Evolutionary conservation across 345 rosid species (phyloP), one percentile per base, ranked within the genome.

Genomic region (Eucalyptus pauciflora): DNA sequence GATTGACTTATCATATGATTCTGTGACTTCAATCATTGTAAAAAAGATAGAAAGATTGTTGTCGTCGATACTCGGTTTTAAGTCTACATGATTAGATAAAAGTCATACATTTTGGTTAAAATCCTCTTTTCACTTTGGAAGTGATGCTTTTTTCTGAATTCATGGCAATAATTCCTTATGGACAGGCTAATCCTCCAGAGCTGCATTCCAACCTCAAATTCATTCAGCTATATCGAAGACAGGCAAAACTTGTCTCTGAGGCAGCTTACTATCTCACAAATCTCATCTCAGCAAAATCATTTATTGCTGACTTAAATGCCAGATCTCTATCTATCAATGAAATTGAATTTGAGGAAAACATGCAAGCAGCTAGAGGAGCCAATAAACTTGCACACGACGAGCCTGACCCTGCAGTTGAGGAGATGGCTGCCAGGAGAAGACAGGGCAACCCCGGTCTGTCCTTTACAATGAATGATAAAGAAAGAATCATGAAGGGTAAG

Each of bases 171-270:
- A 60, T 58, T 51, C 90, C 60, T 88, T 8, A 88, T 89, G 79
- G 86, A 86, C 95, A 96, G 98, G 95, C 93, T 86, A 94, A 94
- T 93, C 94, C 95, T 90, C 92, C 92, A 41, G 94, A 93, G 90
- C 89, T 96, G 93, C 97, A 94, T 88, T 95, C 95, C 86, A 93
- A 92, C 89, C 94, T 94, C 88, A 95, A 88, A 91, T 95, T 91
- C 94, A 90, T 95, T 85, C 95, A 92, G 67, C 62, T 95, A 88
- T 93, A 92, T 86, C 56, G 96, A 80, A 93, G 93, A 91, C 95
- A 93, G 89, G 89, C 62, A 13, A 94, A 94, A 89, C 93, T 94
- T 48, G 89, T 93, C 58, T 94, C 95, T 13, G 94, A 92, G 91
- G 94, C 94, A 87, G 96, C 95, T 58, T 95, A 94, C 88, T 93